Conservation (phyloP, 2,329 filamentous ascomycete species). For the Mycosphaerella arachidis region DNA sequence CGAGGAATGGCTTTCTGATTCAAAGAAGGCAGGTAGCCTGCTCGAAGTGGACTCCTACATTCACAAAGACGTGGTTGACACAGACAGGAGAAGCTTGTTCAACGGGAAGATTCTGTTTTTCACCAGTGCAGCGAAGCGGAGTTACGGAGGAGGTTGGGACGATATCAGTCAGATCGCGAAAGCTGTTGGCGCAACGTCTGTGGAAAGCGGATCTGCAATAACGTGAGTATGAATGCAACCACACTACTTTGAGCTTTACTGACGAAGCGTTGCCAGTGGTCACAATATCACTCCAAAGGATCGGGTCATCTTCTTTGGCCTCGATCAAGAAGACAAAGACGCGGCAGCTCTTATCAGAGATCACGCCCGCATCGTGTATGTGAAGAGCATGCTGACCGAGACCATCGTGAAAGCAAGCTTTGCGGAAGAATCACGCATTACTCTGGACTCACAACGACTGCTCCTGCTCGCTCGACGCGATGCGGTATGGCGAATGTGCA, state of each 20-base stretch:
- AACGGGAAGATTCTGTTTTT: constrained; percentile 47
- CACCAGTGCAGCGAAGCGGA: constrained; percentile 36
- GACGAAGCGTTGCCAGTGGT: not conserved
- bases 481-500: too few relatives aligned
- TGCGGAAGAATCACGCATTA: constrained; percentile 2
- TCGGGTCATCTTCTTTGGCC: constrained; percentile 38
- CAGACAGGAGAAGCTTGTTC: constrained; percentile 45
- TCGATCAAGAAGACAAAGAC: constrained; percentile 34
- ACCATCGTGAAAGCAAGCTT: constrained; percentile 42
- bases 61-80: constrained; percentile 24
- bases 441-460: not conserved
- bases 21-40: constrained; percentile 22
- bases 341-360: constrained; percentile 31
- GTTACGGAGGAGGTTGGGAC: constrained; percentile 35
- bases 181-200: constrained; percentile 36
- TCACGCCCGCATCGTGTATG: constrained; percentile 36
- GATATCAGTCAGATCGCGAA: constrained; percentile 39
- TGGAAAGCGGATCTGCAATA: constrained; percentile 22
- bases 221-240: constrained; percentile 6
- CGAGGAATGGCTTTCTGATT: constrained; percentile 44
- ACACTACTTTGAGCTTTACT: not conserved
- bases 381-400: constrained; percentile 41
- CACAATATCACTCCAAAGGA: constrained; percentile 17
- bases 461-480: not conserved
- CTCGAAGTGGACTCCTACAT: constrained; percentile 7